Conservation (phyloP, 2,329 filamentous ascomycete species). For the Aspergillus texensis region DNA sequence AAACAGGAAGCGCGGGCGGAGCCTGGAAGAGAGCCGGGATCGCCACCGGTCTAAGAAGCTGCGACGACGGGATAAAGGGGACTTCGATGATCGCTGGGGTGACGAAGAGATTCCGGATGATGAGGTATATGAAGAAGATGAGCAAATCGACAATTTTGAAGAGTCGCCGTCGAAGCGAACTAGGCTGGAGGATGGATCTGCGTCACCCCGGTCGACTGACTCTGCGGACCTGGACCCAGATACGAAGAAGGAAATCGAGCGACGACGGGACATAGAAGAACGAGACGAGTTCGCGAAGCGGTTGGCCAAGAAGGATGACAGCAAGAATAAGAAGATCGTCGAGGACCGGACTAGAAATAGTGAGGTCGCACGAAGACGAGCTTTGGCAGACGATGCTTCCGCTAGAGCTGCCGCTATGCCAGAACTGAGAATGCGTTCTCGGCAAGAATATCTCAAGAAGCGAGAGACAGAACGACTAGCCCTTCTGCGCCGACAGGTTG, state of each 20-base stretch:
- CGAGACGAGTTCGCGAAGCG: slow-evolving; percentile 79
- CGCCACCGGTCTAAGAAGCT: slow-evolving; percentile 54
- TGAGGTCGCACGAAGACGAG: slow-evolving; percentile 62
- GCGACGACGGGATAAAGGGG: slow-evolving; percentile 52
- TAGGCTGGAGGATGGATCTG: slow-evolving; percentile 62
- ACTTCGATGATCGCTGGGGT: slow-evolving; percentile 79
- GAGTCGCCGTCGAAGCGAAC: slow-evolving; percentile 73
- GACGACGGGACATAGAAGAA: slow-evolving; percentile 70
- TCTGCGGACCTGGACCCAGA: slow-evolving; percentile 62
- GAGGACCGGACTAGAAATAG: slow-evolving; percentile 62
- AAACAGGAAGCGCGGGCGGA: slow-evolving; percentile 42
- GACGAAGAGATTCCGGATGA: slow-evolving; percentile 64
- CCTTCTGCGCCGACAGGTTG: slow-evolving; percentile 85
- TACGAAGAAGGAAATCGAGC: slow-evolving; percentile 59
- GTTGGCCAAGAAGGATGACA: slow-evolving; percentile 70
- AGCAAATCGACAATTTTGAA: slow-evolving; percentile 60
- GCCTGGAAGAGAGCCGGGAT: slow-evolving; percentile 42
- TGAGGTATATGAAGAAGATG: slow-evolving; percentile 52
- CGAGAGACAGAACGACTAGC: slow-evolving; percentile 83
- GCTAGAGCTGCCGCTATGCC: slow-evolving; percentile 72
- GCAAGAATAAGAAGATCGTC: slow-evolving; percentile 68
- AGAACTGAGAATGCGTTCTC: slow-evolving; percentile 78
- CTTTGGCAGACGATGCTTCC: slow-evolving; percentile 67
- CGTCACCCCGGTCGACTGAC: slow-evolving; percentile 32
- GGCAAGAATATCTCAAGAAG: slow-evolving; percentile 93